A percentile compares a stretch with the other conserved stretches of the same genome.
These are phyloP conservation scores for Drechslerella dactyloides DNA, from an alignment of 2,329 filamentous ascomycete species.

Conservation along the genomic window DNA sequence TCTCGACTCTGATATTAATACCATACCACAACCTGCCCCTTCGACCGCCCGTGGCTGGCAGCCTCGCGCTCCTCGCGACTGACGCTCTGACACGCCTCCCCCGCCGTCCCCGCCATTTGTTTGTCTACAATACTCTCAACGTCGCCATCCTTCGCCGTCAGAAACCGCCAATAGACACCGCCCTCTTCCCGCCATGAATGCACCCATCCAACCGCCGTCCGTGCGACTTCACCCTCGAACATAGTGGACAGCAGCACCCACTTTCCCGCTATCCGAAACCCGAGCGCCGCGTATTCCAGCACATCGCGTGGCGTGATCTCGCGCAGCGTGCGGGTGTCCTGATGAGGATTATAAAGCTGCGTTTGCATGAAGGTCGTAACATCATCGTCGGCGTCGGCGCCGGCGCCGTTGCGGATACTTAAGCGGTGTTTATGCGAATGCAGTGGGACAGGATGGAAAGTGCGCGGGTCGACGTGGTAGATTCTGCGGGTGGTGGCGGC, in stretches of 20 bases:
- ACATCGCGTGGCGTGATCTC: neutral
- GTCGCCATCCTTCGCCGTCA: constrained; percentile 2
- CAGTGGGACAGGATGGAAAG: neutral
- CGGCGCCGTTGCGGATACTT: neutral
- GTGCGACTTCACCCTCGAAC: neutral
- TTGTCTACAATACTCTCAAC: neutral
- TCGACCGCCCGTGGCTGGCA: no score
- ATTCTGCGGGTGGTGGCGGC: neutral
- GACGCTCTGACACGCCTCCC: neutral
- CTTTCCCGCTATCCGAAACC: neutral
- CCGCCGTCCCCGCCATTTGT: neutral
- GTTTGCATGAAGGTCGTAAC: neutral
- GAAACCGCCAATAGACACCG: neutral
- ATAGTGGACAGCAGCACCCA: neutral
- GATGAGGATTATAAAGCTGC: neutral
- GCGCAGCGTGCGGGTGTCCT: neutral
- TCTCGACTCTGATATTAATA: no score
- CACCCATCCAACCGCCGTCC: neutral
- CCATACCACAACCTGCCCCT: no score
- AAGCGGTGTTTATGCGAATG: no score
- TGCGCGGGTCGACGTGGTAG: constrained; percentile 1
- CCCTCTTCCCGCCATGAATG: neutral
- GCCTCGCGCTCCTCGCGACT: neutral
- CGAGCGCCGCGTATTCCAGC: neutral
- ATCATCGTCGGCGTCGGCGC: no score